These are phyloP conservation scores for Kuraishia borneana DNA, from an alignment of 805 yeast genomes.

Conservation along the genomic window DNA sequence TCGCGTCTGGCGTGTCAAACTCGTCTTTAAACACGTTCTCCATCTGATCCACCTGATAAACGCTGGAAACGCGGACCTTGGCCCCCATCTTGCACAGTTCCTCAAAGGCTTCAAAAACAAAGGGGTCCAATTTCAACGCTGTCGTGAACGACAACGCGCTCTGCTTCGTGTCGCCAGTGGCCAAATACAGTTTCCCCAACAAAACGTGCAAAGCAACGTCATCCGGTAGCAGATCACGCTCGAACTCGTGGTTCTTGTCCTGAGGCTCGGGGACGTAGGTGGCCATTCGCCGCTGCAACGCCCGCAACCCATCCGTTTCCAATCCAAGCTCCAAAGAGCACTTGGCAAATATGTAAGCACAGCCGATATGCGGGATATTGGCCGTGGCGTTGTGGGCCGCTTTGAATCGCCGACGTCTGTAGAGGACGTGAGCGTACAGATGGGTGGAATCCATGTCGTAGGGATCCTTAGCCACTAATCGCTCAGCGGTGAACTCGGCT, in stretches of 20 bases:
- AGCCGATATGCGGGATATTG: conserved; percentile 51
- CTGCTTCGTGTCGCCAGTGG: conserved; percentile 48
- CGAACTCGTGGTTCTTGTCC: conserved; percentile 24
- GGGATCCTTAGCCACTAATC: conserved; percentile 56
- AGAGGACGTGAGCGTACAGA: conserved; percentile 58
- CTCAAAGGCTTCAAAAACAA: conserved; percentile 77
- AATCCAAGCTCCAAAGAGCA: conserved; percentile 46
- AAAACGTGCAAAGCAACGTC: conserved; percentile 56
- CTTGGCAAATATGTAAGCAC: conserved; percentile 64
- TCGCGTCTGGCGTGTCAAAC: conserved; percentile 3
- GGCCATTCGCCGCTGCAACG: conserved; percentile 25
- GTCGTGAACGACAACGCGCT: conserved; percentile 58
- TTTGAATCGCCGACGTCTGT: conserved; percentile 44
- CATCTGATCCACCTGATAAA: conserved; percentile 24
- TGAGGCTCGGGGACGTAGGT: not conserved
- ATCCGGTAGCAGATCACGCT: conserved; percentile 39
- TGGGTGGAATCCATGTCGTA: conserved; percentile 50
- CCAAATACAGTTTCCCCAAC: conserved; percentile 56
- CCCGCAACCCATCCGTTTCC: conserved; percentile 52
- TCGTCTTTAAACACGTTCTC: conserved; percentile 1
- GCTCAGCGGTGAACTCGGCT: conserved; percentile 82
- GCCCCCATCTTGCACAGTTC: conserved; percentile 66
- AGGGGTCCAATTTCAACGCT: conserved; percentile 68
- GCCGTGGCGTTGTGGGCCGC: conserved; percentile 43
- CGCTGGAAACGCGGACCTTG: conserved; percentile 45